Evolutionary conservation across 495 filamentous ascomycete species (phyloP).

Genomic region (Hyaloscypha hepaticicola): DNA sequence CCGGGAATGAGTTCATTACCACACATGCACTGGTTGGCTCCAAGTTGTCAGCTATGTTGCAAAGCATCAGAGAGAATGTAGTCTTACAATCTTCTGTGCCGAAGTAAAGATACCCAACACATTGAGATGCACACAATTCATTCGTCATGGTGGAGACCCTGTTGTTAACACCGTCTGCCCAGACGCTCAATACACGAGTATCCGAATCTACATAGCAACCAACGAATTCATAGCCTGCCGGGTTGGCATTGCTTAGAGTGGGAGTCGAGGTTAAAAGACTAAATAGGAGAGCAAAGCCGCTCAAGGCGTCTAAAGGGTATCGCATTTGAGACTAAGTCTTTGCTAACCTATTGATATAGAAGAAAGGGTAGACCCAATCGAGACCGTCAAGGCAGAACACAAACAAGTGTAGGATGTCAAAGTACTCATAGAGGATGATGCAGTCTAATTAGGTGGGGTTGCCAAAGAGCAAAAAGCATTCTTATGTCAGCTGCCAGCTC

Average conservation of each 20-base stretch:
- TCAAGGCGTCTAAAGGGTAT: neutral
- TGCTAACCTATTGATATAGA: neutral
- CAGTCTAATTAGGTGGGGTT: neutral
- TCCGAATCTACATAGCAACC: neutral
- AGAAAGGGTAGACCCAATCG: neutral
- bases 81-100: neutral
- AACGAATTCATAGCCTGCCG: neutral
- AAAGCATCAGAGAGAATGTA: neutral
- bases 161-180: neutral
- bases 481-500: neutral
- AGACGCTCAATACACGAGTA: neutral
- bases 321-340: neutral
- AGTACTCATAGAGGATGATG: neutral
- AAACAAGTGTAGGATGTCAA: neutral
- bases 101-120: neutral
- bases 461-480: neutral
- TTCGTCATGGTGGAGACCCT: neutral
- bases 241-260: neutral
- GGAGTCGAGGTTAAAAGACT: neutral
- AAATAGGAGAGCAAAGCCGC: neutral
- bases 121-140: neutral
- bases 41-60: neutral
- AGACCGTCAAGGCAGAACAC: neutral
- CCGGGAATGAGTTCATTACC: neutral
- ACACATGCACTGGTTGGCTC: neutral